Base-by-base conservation (phyloP, 2,329 filamentous ascomycete genomes). In the Xylariales sp. region DNA sequence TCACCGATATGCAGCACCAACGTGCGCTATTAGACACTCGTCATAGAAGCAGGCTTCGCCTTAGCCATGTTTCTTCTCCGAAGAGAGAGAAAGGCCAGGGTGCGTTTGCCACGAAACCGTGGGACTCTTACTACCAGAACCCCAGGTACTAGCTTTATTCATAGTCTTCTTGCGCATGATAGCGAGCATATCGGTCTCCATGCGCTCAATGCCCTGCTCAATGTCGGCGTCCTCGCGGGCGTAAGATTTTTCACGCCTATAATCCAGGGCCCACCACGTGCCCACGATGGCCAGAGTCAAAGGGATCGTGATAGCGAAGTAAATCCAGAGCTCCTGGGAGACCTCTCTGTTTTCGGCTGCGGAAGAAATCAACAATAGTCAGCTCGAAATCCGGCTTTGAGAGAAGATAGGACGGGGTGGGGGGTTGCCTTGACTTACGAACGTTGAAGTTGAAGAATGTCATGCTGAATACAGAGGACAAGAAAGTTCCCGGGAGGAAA, bases 391-490 rank as follows among this genome's bases (percentile, higher is more conserved):
- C 32, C n/a, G 6, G 28, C 30, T 7, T 28, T 36, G 32, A 16
- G 30, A 48, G 14, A 39, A 64, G 55, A 49, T 43, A 36, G 46
- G 41, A 30, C 46, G 32, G 36, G 28, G 28, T 5, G 34, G 23
- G 12, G 18, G 53, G 45, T 28, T 23, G 23, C 53, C 34, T 3
- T 45, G 28, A 75, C 78, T 69, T 75, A 83, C 83, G 79, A 46
- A 81, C 78, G 70, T 84, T 84, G 71, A 89, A 90, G 78, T 90
- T 84, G 80, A 90, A 90, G 75, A 90, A 90, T 0, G 87, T 87
- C 87, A 90, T 90, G 80, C 84, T 86, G 72, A 90, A 90, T 30
- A 90, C 81, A 0, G 88, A 90, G 8, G 88, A 84, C 18, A 90
- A 82, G 70, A 86, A 89, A 0, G 87, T 89, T 1, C 87, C 88